Evolutionary conservation across 257 asterid genomes (phyloP), one percentile per base, ranked within the genome.

Genomic region (Coffea eugenioides): DNA sequence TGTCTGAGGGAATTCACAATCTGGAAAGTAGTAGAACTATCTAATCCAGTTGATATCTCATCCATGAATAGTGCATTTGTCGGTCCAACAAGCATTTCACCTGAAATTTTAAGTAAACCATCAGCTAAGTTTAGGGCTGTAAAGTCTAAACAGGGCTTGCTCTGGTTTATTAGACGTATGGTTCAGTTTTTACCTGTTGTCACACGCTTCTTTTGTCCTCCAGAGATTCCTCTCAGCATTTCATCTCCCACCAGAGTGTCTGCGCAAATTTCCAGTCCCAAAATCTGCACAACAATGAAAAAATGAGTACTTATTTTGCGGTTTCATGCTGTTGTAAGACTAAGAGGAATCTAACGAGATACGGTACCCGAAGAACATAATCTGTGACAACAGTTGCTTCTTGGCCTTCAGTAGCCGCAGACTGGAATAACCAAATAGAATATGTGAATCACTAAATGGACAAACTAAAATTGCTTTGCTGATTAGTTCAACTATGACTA

Each of bases 391-490:
- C 82, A 75, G 79, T 89, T 20, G 87, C 87, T 86, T 92, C 92
- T 83, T 92, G 94, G 73, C 93, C 95, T 80, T 86, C 89, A 31
- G 87, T 88, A 13, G 97, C 89, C 73, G 90, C 90, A 75, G 97
- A 92, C 97, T 92, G 80, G 73, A 80, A 52, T 74, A 69, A 69
- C 34, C 36, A 49, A 61, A 21, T 8, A 13, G 64, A 51, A 75
- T 34, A 2, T 15, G 48, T 11, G 15, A 46, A 36, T 51, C 74
- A 14, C 13, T 11, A 27, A 31, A 18, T 77, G 15, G 68, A 69
- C 11, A 3, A 48, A 15, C 2, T 7, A 57, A 21, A 56, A 74
- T 0, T 39, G 11, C 10, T 49, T 72, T 48, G 11, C 41, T 21
- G n/a, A 25, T 45, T 49, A 31, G 7, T 62, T 48, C 1, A 51